These are phyloP conservation scores for Botrytis fabae DNA, from an alignment of 2,329 filamentous ascomycete genomes.

Conservation along the genomic window DNA sequence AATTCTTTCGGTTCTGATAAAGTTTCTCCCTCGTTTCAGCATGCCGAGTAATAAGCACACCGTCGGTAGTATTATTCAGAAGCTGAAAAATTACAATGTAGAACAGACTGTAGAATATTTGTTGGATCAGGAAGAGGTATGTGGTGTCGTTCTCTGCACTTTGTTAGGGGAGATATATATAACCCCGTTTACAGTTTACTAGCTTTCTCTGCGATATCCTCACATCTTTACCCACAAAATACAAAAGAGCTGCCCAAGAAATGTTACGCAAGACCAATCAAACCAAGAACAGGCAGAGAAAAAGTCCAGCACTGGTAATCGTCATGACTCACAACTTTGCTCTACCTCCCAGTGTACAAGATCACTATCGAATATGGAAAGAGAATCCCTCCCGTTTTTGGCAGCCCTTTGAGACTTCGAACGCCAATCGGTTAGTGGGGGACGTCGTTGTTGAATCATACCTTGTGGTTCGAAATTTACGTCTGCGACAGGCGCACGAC, in stretches of 20 bases:
- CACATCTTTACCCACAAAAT: background rate
- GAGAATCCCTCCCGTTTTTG: conserved; percentile 3
- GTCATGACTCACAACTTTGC: background rate
- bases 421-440: background rate
- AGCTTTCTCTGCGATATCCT: background rate
- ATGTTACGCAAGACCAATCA: background rate
- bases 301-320: background rate
- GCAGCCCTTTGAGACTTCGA: background rate
- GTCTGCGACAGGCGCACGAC: background rate
- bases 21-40: background rate
- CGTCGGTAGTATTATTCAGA: background rate
- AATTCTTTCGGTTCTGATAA: background rate
- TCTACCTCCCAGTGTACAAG: background rate
- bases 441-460: background rate
- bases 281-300: background rate
- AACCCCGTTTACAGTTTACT: background rate
- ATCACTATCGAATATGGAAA: background rate
- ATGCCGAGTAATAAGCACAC: background rate
- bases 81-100: background rate
- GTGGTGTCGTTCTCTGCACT: background rate
- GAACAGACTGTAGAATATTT: background rate
- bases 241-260: background rate
- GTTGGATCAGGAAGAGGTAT: background rate
- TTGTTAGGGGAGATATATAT: background rate
- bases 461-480: background rate